Base-by-base conservation (phyloP, 805 yeast species). In the Yarrowia sp. region DNA sequence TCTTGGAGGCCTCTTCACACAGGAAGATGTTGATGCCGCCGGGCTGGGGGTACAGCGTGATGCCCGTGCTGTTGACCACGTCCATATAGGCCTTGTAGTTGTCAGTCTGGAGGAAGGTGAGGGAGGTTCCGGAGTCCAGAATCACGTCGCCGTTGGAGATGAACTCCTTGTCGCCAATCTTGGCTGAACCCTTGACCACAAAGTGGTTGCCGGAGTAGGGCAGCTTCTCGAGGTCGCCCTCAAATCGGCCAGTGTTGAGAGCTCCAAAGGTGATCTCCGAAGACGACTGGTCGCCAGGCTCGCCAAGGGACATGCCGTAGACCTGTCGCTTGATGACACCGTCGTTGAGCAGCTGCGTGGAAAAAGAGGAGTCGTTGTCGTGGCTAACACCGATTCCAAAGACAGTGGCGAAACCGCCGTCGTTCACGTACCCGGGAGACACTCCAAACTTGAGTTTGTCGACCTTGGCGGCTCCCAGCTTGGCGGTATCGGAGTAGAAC, bases 211-310 rank as follows among this genome's bases (percentile, higher is more conserved):
- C 46, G 24, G 39, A n/a, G 17, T 17, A 6, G n/a, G 61, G n/a
- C 19, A 55, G 44, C 46, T 40, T 40, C 46, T 55, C 46, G 20
- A 55, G 46, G 38, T 39, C 10, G 36, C 61, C 61, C 17, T 20
- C 34, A 15, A 55, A 55, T 24, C 61, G 46, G 30, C 61, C 61
- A 0, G 46, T 39, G 61, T 55, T 55, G 38, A 55, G 39, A 19
- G 61, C 46, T 15, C 61, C 61, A 10, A 55, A 55, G n/a, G 61
- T 39, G 36, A 55, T 40, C 46, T 55, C 61, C 8, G 76, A 67
- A 14, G 61, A 7, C n/a, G 61, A 17, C 46, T 39, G 12, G 61
- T 55, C 46, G 1, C n/a, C 24, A 15, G 46, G 34, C 19, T 55
- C 46, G 9, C 46, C 61, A 3, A 55, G 24, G 19, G 61, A 55